phyloP scores from a whole-genome alignment of 139 green algal genomes.

The Parachlorella kessleri region DNA sequence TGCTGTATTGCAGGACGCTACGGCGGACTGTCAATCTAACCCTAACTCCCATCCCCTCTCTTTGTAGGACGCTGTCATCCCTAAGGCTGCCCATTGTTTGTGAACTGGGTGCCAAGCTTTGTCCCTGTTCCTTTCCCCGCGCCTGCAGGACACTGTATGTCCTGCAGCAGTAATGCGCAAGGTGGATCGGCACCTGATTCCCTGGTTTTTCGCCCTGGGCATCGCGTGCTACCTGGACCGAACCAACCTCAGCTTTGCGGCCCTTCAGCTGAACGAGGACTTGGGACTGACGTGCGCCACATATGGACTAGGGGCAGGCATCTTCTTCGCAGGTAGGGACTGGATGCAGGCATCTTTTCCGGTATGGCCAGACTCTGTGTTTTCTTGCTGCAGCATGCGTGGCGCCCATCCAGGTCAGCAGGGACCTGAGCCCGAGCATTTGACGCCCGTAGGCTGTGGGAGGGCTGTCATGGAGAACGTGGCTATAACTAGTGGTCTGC shows the following conservation, averaged over 20 bases:
- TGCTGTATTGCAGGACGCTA: no score
- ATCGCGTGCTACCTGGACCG: constrained; percentile 67
- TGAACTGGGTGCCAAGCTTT: no score
- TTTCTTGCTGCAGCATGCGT: background rate
- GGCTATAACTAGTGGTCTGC: background rate
- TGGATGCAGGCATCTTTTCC: background rate
- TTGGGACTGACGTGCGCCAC: constrained; percentile 60
- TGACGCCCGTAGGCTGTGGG: background rate
- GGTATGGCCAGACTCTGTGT: background rate
- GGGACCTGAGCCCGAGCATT: background rate
- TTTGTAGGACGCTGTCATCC: no score
- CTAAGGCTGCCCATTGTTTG: no score
- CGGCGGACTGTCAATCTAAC: no score
- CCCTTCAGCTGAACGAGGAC: constrained; percentile 65
- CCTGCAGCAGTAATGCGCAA: constrained; percentile 43
- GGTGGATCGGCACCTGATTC: constrained; percentile 38
- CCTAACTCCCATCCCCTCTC: no score
- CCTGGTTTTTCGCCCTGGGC: constrained; percentile 29
- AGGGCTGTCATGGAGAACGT: background rate
- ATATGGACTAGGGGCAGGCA: constrained; percentile 73
- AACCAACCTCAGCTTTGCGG: constrained; percentile 78
- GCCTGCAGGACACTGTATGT: no score
- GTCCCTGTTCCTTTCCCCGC: no score
- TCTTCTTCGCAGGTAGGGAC: constrained; percentile 70
- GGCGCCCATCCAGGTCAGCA: background rate